Base-by-base conservation (phyloP, 1,139 yeast genomes). In the Zhuliangozyma parablackwelliae region DNA sequence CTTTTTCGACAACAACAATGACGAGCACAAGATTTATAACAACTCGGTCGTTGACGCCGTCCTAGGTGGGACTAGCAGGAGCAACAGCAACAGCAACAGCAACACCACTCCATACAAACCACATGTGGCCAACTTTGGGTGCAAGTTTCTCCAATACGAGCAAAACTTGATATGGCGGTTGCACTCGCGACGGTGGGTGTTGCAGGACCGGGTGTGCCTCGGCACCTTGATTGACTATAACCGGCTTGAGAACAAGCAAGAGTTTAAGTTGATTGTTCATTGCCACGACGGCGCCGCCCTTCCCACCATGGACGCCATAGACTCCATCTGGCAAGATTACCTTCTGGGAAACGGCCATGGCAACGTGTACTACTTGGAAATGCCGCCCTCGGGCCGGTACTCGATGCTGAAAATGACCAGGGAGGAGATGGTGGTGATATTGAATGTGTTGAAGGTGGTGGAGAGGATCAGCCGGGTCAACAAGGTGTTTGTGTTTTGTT, bases 141-240 rank as follows among this genome's bases (percentile, higher is more conserved):
- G 60, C 32, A 53, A 58, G 33, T 46, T 61, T 28, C 53, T 62
- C 32, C 53, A 56, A 35, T 56, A 60, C 50, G 72, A 67, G 45
- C 72, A 67, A 41, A 60, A 63, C 33, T 47, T 65, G 32, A 54
- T 65, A 30, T 63, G 70, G 69, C 59, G 54, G 41, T 50, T 59
- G 36, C 60, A 65, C 43, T 55, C 61, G 26, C 53, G 56, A 57
- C 58, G 54, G 40, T 54, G 63, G 59, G n/a, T n/a, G n/a, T 55
- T 57, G 33, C 49, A 45, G 23, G 42, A 53, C 7, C 50, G 56
- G 29, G 45, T 65, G 26, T 63, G 64, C 37, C 39, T 66, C 28
- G 72, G 72, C 7, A 66, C 61, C 34, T 47, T 61, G 10, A 50
- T 56, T 33, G 70, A 65, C 40, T 64, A 58, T 39, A 57, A 60